Evolutionary conservation across 1,284 basidiomycete genomes (phyloP).

Genomic region (Ganoderma resinaceum): DNA sequence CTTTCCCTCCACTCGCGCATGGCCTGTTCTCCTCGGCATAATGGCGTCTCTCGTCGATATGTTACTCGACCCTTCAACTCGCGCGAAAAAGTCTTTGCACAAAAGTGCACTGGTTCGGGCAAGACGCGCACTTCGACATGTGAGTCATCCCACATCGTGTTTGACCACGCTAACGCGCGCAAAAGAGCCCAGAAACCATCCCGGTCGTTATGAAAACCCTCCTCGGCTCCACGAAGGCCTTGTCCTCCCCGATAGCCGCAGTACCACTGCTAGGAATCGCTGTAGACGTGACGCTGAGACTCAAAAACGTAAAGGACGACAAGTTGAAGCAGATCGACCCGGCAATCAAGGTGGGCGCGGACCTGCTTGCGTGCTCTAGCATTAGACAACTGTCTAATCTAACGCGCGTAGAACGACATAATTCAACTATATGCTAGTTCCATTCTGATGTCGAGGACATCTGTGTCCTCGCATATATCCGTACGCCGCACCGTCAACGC

Average conservation of each 20-base stretch:
- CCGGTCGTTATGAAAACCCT: slow-evolving; percentile 54
- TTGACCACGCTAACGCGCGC: slow-evolving; percentile 6
- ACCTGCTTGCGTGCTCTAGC: not conserved
- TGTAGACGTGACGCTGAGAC: slow-evolving; percentile 65
- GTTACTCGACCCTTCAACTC: slow-evolving; percentile 54
- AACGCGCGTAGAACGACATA: slow-evolving; percentile 53
- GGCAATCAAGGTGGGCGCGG: slow-evolving; percentile 51
- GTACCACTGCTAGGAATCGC: slow-evolving; percentile 65
- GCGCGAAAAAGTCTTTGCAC: slow-evolving; percentile 65
- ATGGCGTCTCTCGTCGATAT: slow-evolving; percentile 68
- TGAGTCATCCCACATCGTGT: slow-evolving; percentile 35
- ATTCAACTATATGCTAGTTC: slow-evolving; percentile 57
- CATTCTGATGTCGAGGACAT: slow-evolving; percentile 64
- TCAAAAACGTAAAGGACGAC: slow-evolving; percentile 60
- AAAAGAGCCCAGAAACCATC: slow-evolving; percentile 47
- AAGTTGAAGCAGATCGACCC: slow-evolving; percentile 47
- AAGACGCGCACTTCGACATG: slow-evolving; percentile 70
- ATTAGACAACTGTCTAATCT: not conserved
- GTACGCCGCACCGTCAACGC: slow-evolving; percentile 44
- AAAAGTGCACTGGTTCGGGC: slow-evolving; percentile 65
- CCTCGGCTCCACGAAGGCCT: slow-evolving; percentile 55
- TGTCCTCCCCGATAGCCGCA: slow-evolving; percentile 53
- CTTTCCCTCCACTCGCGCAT: slow-evolving; percentile 54
- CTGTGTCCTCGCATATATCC: slow-evolving; percentile 55
- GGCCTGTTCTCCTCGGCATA: slow-evolving; percentile 56